Conservation (phyloP, 345 rosid species). For the Sonneratia caseolaris region DNA sequence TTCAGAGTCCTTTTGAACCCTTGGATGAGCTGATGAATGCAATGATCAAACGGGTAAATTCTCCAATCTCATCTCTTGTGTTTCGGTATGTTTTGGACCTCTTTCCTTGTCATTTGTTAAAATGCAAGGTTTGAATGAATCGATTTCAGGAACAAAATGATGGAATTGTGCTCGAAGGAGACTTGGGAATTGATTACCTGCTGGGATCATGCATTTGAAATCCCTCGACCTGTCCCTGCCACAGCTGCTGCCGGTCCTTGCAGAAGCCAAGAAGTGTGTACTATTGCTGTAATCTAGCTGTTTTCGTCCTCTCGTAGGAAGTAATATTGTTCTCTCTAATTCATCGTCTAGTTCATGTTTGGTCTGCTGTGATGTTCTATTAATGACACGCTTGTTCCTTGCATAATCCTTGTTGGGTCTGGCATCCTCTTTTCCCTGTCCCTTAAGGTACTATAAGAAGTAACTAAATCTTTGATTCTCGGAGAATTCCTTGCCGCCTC, state of each 20-base stretch:
- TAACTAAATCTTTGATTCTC: neutral
- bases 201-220: slow-evolving; percentile 36
- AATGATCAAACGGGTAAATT: slow-evolving; percentile 57
- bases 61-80: neutral
- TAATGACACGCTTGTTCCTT: neutral
- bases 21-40: slow-evolving; percentile 62
- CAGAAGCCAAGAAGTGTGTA: neutral
- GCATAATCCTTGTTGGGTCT: neutral
- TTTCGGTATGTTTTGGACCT: neutral
- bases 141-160: slow-evolving; percentile 45
- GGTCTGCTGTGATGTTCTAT: neutral
- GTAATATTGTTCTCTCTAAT: neutral
- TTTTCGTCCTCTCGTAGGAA: neutral
- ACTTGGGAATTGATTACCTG: slow-evolving; percentile 41
- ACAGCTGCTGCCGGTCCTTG: neutral
- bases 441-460: neutral
- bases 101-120: neutral
- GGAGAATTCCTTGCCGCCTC: neutral
- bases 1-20: slow-evolving; percentile 37
- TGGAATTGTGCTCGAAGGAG: slow-evolving; percentile 35
- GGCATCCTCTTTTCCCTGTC: neutral
- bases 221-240: neutral
- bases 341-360: neutral
- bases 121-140: neutral
- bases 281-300: neutral